Evolutionary conservation across 2,329 filamentous ascomycete species (phyloP), one percentile per base, ranked within the genome.

Genomic region (Waltergamsia citrina): DNA sequence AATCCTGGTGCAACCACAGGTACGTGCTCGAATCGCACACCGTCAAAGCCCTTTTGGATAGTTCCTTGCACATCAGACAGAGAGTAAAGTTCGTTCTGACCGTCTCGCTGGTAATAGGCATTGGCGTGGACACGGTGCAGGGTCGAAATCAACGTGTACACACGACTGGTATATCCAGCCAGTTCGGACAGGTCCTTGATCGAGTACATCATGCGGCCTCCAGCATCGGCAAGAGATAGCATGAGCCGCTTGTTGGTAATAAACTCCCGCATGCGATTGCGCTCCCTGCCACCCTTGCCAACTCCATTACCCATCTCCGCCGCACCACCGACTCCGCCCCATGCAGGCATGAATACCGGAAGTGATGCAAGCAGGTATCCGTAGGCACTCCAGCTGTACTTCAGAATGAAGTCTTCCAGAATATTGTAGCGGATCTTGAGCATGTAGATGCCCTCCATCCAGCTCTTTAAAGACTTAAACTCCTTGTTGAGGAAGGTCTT

Each of bases 211-310:
- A 98, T 95, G 30, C 92, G 76, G 18, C 90, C 90, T 38, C 92
- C 92, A 2, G 92, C 92, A 58, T 98, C 92, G 8, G 92, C 92
- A 24, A 98, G 73, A 12, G 90, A 96, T 21, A 98, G 73, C 92
- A 98, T 96, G 25, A 98, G 78, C 5, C 92, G 79, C 59, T 98
- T 96, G 63, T 98, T 98, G 10, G 92, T 98, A 59, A 98, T 95
- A 60, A 98, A 98, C 22, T 94, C 86, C 62, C 93, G 92, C 85
- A 96, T 98, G 26, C 93, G 85, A 37, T 81, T 78, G 30, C 84
- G 76, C 56, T 94, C 85, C 19, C 82, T 74, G 19, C 74, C 71
- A 19, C 67, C 67, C 41, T 63, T 71, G 14, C 62, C 62, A 17
- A 55, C 53, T 27, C 50, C 51, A 18, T 69, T 69, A 3, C 69